Conservation (phyloP, 495 filamentous ascomycete species). For the Geopyxis carbonaria region DNA sequence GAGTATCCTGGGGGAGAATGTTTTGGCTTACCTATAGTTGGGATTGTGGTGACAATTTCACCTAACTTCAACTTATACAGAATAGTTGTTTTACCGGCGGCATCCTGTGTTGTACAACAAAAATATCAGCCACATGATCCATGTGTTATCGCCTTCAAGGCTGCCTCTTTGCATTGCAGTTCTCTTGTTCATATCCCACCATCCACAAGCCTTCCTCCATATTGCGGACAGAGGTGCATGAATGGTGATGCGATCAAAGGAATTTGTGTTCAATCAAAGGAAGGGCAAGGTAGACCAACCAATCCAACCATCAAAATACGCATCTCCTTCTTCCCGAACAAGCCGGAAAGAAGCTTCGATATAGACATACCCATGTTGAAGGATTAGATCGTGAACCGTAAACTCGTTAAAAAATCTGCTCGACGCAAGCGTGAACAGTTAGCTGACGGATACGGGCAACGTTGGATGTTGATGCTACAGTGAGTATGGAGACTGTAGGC, state of each 20-base stretch:
- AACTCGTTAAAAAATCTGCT: no score
- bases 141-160: no score
- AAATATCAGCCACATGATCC: conserved; percentile 9
- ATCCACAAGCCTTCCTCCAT: conserved; percentile 9
- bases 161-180: background rate
- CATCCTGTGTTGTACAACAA: conserved; percentile 37
- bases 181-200: conserved; percentile 12
- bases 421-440: no score
- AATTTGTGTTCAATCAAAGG: background rate
- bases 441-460: no score
- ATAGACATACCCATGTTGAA: conserved; percentile 85
- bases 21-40: conserved; percentile 75
- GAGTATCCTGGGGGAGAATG: background rate
- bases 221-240: background rate
- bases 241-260: background rate
- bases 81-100: conserved; percentile 99
- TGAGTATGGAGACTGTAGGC: no score
- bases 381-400: no score
- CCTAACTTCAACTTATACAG: conserved; percentile 99
- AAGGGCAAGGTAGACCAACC: conserved; percentile 13
- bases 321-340: conserved; percentile 99
- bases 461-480: no score
- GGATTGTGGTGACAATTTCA: conserved; percentile 99
- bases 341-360: conserved; percentile 81
- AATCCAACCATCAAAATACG: conserved; percentile 98